Evolutionary conservation across 2,329 filamentous ascomycete genomes (phyloP), one percentile per base, ranked within the genome.

Genomic region (Tolypocladium cylindrosporum): DNA sequence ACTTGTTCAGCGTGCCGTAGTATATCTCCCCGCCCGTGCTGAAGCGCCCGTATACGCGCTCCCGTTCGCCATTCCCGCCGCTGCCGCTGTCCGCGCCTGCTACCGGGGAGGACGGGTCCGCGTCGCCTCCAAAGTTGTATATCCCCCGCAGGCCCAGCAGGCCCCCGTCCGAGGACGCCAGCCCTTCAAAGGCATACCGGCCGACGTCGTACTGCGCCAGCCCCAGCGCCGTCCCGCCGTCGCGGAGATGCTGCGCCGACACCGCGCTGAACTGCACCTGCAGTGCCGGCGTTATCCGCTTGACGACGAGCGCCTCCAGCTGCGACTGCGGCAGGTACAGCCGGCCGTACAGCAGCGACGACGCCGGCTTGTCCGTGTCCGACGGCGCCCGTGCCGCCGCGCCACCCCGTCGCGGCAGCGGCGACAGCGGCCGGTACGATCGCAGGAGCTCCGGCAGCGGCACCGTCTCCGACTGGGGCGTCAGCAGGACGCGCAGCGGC

Each of bases 1-100:
- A 91, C 69, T 97, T 97, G 71, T 97, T 97, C 59, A 97, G 76
- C 0, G 92, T 88, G 27, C 93, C 94, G 76, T 99, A 99, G 76
- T 97, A 99, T 41, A 96, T 79, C 73, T 99, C 94, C 57, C 87
- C 93, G 41, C 94, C 94, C 3, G 90, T 90, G 67, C 90, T 96
- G 70, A 97, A 91, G 24, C 93, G 86, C 10, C 89, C 92, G 75
- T 85, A 88, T 59, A 87, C 84, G 64, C 80, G 83, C 68, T 88
- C 85, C 59, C 72, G 76, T 50, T 83, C 77, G 0, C 65, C 61
- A 37, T 68, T 67, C 42, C 64, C 61, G 16, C 57, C 61, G 56
- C 59, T 64, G 16, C 60, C 63, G 21, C 65, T 62, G 27, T 66
- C 63, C 27, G 60, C 63, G 42, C 21, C 40, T 7, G 40, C 55